Conservation (phyloP, 371 early-diverging fungal genomes). For the Mortierella sp. region DNA sequence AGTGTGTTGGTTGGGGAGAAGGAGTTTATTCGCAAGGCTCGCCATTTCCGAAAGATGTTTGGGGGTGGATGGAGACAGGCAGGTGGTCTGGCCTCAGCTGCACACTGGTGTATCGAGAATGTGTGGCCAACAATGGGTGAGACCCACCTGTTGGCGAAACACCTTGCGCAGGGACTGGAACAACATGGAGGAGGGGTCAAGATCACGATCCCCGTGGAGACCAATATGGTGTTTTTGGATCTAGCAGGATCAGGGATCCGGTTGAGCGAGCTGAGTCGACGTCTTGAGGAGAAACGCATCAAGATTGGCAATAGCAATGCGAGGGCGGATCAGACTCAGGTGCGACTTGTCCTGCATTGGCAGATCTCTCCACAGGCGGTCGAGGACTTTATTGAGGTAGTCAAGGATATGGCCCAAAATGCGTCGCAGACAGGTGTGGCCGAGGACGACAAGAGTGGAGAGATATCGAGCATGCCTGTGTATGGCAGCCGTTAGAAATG, state of each 20-base stretch:
- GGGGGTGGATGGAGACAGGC: constrained; percentile 95
- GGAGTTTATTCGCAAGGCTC: constrained; percentile 78
- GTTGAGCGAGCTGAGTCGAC: constrained; percentile 23
- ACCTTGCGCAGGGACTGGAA: constrained; percentile 70
- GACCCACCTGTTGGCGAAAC: constrained; percentile 74
- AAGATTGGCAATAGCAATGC: constrained; percentile 32
- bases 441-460: not conserved
- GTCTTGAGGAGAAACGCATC: constrained; percentile 31
- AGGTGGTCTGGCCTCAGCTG: constrained; percentile 81
- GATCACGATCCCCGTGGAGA: constrained; percentile 76
- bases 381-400: constrained; percentile 28
- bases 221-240: constrained; percentile 91
- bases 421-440: not conserved
- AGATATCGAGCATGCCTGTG: not conserved
- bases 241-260: constrained; percentile 29
- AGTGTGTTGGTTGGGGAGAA: constrained; percentile 80
- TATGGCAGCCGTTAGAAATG: not conserved
- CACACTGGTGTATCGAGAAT: constrained; percentile 73
- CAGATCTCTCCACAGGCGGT: constrained; percentile 31
- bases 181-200: constrained; percentile 62
- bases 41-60: constrained; percentile 88
- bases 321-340: constrained; percentile 24
- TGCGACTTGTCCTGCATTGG: constrained; percentile 44
- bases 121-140: constrained; percentile 70
- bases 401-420: constrained; percentile 15